Percentiles rank a stretch among this genome's conserved stretches.
phyloP scores from a whole-genome alignment of 2,329 filamentous ascomycete genomes.

The Orbilia javanica region DNA sequence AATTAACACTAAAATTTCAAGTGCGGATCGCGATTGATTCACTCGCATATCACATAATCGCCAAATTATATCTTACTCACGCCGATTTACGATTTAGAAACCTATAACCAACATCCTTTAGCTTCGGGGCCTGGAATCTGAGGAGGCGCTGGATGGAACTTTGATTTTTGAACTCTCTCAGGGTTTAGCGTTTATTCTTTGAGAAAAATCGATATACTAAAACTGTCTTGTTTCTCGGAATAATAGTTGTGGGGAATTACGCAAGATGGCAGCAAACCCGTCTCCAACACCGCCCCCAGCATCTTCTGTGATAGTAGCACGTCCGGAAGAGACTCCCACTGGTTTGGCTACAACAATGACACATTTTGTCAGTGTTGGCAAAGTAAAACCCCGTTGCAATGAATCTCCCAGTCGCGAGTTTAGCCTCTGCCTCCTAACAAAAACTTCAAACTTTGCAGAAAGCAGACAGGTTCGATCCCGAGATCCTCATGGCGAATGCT shows the following conservation, averaged over 20 bases:
- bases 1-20: too few species aligned
- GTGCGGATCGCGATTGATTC: too few species aligned
- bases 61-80: too few species aligned
- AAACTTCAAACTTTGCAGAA: conserved; percentile 44
- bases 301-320: conserved; percentile 33
- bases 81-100: too few species aligned
- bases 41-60: too few species aligned
- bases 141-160: too few species aligned
- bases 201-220: neutral
- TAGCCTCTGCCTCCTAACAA: neutral
- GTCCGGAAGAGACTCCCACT: conserved; percentile 24
- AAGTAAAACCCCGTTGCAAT: conserved; percentile 23
- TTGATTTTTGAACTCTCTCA: too few species aligned
- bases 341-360: conserved; percentile 37
- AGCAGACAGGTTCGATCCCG: conserved; percentile 65
- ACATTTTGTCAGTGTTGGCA: conserved; percentile 60
- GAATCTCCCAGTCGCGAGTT: neutral
- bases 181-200: too few species aligned
- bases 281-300: conserved; percentile 43
- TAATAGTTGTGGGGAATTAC: neutral
- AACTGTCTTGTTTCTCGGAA: neutral
- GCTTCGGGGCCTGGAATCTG: too few species aligned
- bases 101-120: too few species aligned
- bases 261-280: conserved; percentile 32
- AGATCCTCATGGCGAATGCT: conserved; percentile 64